phyloP scores from a whole-genome alignment of 345 rosid genomes.

The Eucalyptus marginata region DNA sequence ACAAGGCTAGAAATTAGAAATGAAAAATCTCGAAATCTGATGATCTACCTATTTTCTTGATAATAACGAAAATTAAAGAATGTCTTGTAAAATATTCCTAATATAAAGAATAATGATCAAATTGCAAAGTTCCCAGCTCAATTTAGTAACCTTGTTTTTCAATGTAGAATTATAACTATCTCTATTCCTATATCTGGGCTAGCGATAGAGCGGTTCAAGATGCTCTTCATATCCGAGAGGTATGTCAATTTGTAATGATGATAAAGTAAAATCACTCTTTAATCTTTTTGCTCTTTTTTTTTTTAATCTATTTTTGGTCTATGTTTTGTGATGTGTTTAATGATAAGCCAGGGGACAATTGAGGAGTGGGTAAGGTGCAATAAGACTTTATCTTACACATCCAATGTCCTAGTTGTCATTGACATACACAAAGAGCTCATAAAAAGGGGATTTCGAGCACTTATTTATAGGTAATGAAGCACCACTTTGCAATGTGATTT shows the following conservation, averaged over 20 bases:
- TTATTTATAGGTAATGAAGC: neutral
- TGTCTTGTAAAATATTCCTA: neutral
- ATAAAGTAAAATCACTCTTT: too few relatives aligned
- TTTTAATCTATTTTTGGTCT: neutral
- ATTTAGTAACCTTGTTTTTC: neutral
- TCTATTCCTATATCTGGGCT: constrained; percentile 6
- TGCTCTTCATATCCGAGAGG: constrained; percentile 16
- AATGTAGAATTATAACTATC: neutral
- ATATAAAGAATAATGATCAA: neutral
- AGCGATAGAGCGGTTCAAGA: constrained; percentile 6
- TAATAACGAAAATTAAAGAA: neutral
- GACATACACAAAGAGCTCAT: neutral
- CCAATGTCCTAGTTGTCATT: neutral
- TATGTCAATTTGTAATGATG: neutral
- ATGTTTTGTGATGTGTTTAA: neutral
- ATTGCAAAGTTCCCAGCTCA: neutral
- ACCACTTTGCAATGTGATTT: neutral
- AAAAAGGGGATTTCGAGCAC: neutral
- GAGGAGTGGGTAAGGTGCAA: neutral
- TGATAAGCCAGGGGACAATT: neutral
- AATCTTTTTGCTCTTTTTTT: neutral
- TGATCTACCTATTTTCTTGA: neutral
- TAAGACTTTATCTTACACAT: neutral
- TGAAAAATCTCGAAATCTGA: neutral
- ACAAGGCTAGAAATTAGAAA: neutral